Conservation (phyloP, 495 filamentous ascomycete species). For the Penicillium bovifimosum region DNA sequence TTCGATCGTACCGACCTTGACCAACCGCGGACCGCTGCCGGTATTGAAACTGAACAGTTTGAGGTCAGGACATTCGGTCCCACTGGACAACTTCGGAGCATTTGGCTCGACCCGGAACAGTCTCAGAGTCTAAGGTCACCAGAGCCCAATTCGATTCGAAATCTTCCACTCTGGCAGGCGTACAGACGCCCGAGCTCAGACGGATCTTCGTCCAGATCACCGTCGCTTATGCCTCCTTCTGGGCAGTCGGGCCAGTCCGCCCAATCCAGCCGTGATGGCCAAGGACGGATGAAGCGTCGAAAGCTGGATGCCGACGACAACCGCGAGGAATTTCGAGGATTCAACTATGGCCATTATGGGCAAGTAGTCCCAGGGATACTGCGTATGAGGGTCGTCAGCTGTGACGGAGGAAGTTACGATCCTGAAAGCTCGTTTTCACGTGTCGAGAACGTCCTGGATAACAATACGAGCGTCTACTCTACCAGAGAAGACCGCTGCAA, state of each 20-base stretch:
- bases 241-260: conserved; percentile 14
- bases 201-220: conserved; percentile 14
- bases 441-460: conserved; percentile 75
- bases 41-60: conserved; percentile 24
- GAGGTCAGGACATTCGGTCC: conserved; percentile 9
- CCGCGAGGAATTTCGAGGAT: conserved; percentile 47
- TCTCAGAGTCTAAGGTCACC: background rate
- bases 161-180: conserved; percentile 10
- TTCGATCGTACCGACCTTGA: conserved; percentile 22
- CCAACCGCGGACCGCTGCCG: conserved; percentile 21
- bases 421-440: conserved; percentile 51
- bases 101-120: conserved; percentile 8
- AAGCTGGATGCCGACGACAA: conserved; percentile 63
- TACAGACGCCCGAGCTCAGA: background rate
- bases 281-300: conserved; percentile 60
- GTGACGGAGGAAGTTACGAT: conserved; percentile 78
- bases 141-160: background rate
- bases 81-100: conserved; percentile 12
- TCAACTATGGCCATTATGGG: conserved; percentile 75
- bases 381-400: conserved; percentile 80
- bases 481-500: conserved; percentile 80
- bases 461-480: conserved; percentile 82
- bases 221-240: conserved; percentile 35
- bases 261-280: conserved; percentile 20
- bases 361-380: conserved; percentile 75